A percentile compares a stretch with the other conserved stretches of the same genome.
phyloP scores from a whole-genome alignment of 2,329 filamentous ascomycete genomes.

The Fusarium tupiense region DNA sequence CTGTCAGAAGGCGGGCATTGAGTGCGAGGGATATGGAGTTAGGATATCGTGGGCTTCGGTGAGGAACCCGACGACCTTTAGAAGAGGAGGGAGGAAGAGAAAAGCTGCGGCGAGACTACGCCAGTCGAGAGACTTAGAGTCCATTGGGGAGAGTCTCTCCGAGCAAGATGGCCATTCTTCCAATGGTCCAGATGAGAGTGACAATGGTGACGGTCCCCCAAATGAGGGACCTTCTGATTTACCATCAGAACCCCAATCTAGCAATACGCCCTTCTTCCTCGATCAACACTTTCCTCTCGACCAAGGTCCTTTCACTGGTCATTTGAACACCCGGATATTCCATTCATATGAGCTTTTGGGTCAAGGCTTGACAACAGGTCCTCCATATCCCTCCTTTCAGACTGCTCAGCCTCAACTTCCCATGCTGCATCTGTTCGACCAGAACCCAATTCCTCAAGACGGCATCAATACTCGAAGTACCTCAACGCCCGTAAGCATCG shows the following conservation, averaged over 20 bases:
- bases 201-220: background rate
- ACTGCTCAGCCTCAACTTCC: background rate
- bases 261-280: background rate
- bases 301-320: constrained; percentile 6
- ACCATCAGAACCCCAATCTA: background rate
- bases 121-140: background rate
- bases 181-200: background rate
- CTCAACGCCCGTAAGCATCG: background rate
- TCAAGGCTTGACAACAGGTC: constrained; percentile 19
- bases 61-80: constrained; percentile 36
- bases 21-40: constrained; percentile 38
- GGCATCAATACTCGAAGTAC: background rate
- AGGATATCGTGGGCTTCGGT: constrained; percentile 41
- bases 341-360: constrained; percentile 34
- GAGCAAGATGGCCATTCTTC: background rate
- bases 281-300: background rate
- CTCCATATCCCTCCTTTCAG: background rate
- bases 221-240: background rate
- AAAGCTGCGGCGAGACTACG: background rate
- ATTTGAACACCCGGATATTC: constrained; percentile 26
- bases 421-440: background rate
- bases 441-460: background rate
- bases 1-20: constrained; percentile 29
- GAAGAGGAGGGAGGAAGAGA: constrained; percentile 6
- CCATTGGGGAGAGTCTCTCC: background rate